Percentiles rank a stretch among this genome's conserved stretches.
These are phyloP conservation scores for Hyphopichia khmerensis DNA, from an alignment of 1,139 yeast genomes.

Conservation along the genomic window DNA sequence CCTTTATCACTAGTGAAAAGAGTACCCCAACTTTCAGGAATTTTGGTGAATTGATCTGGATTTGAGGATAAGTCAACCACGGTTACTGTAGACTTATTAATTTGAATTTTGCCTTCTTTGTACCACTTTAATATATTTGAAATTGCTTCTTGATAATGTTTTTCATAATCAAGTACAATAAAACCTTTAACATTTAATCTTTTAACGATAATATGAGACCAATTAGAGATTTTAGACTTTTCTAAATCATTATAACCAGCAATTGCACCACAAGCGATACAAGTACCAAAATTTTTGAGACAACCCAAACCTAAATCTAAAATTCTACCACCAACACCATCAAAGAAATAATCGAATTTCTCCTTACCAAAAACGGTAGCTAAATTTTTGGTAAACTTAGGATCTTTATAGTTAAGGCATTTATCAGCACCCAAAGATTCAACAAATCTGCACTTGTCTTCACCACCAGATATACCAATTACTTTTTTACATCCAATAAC, in stretches of 20 bases:
- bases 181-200: slow-evolving; percentile 21
- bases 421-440: slow-evolving; percentile 31
- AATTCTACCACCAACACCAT: slow-evolving; percentile 23
- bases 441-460: slow-evolving; percentile 28
- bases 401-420: slow-evolving; percentile 23
- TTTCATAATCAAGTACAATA: slow-evolving; percentile 17
- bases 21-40: slow-evolving; percentile 47
- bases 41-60: slow-evolving; percentile 24
- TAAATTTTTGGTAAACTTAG: slow-evolving; percentile 11
- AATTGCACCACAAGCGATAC: slow-evolving; percentile 31
- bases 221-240: slow-evolving; percentile 14
- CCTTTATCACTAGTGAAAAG: slow-evolving; percentile 32
- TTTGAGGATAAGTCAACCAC: slow-evolving; percentile 35
- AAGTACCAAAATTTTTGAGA: slow-evolving; percentile 20
- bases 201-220: slow-evolving; percentile 26
- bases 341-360: slow-evolving; percentile 19
- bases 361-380: slow-evolving; percentile 14
- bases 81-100: slow-evolving; percentile 22
- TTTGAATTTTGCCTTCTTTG: slow-evolving; percentile 17
- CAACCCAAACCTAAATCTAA: slow-evolving; percentile 18
- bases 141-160: slow-evolving; percentile 11
- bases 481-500: slow-evolving; percentile 26
- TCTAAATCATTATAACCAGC: slow-evolving; percentile 25
- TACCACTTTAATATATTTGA: slow-evolving; percentile 17
- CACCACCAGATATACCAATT: slow-evolving; percentile 30